Conservation (phyloP, 495 filamentous ascomycete genomes). For the Filosporella fistucella region DNA sequence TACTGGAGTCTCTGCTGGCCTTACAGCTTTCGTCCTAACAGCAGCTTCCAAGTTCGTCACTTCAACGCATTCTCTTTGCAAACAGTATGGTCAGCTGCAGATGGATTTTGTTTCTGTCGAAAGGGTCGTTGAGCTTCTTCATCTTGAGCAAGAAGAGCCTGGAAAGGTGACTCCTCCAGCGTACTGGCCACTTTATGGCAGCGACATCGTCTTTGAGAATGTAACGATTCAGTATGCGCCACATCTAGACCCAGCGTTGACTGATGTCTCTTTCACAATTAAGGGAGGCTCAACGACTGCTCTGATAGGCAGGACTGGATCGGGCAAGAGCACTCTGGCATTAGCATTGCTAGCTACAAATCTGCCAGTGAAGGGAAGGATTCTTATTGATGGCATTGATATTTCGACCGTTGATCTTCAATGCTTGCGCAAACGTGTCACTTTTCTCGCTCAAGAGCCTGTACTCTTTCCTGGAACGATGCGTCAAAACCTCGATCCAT, state of each 20-base stretch:
- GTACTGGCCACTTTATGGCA: conserved; percentile 65
- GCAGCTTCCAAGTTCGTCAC: conserved; percentile 58
- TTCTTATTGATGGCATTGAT: conserved; percentile 56
- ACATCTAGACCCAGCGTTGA: conserved; percentile 64
- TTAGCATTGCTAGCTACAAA: conserved; percentile 56
- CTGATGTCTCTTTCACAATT: conserved; percentile 60
- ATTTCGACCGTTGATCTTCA: conserved; percentile 56
- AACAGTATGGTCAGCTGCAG: conserved; percentile 72
- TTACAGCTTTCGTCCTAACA: conserved; percentile 71
- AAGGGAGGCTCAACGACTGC: conserved; percentile 61
- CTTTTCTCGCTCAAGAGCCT: conserved; percentile 54
- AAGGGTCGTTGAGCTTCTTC: conserved; percentile 70
- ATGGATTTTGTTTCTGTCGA: conserved; percentile 91
- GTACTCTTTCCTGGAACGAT: conserved; percentile 59
- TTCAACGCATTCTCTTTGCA: conserved; percentile 68
- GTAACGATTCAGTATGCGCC: conserved; percentile 76
- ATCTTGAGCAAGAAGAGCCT: conserved; percentile 65
- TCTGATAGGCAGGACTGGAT: conserved; percentile 40
- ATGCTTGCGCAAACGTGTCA: conserved; percentile 42
- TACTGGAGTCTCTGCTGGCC: conserved; percentile 62
- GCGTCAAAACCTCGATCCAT: conserved; percentile 50
- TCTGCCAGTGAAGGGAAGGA: conserved; percentile 46
- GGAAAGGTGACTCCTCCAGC: conserved; percentile 65
- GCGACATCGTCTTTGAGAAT: conserved; percentile 69
- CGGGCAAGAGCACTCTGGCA: conserved; percentile 64